Evolutionary conservation across 495 filamentous ascomycete genomes (phyloP).

Genomic region (Podospora sp.): DNA sequence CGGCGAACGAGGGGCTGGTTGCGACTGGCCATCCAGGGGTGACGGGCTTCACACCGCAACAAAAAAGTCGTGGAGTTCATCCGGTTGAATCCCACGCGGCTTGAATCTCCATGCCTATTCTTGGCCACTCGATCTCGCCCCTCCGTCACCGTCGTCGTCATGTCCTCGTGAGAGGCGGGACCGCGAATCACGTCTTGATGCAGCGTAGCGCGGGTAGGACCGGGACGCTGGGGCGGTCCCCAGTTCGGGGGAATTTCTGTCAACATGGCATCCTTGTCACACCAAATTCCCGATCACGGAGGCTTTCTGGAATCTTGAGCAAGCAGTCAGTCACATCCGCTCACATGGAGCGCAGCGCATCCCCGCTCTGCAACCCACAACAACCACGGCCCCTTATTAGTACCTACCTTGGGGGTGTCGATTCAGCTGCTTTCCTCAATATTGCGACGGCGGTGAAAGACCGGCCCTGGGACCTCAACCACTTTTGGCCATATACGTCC

Average conservation of each 20-base stretch:
- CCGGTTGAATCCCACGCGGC: conserved; percentile 4
- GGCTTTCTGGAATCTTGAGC: conserved; percentile 10
- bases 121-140: not conserved
- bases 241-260: conserved; percentile 4
- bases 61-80: conserved; percentile 10
- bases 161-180: conserved; percentile 27
- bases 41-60: conserved; percentile 17
- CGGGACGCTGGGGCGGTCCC: conserved; percentile 17
- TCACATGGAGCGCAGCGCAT: too few relatives aligned
- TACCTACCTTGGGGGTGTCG: too few relatives aligned
- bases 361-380: too few relatives aligned
- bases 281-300: conserved; percentile 28
- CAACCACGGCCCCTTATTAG: too few relatives aligned
- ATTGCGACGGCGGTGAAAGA: not conserved
- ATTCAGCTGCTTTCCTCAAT: not conserved
- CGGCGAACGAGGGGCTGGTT: conserved; percentile 14
- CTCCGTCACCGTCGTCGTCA: not conserved
- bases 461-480: not conserved
- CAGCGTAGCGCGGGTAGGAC: conserved; percentile 17
- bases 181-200: conserved; percentile 16
- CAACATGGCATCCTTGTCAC: conserved; percentile 27
- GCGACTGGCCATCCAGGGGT: conserved; percentile 13
- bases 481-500: not conserved
- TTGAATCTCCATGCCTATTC: conserved; percentile 5
- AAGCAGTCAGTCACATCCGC: not conserved